These are phyloP conservation scores for Mimosa bimucronata DNA, from an alignment of 306 rosid species.

Conservation along the genomic window DNA sequence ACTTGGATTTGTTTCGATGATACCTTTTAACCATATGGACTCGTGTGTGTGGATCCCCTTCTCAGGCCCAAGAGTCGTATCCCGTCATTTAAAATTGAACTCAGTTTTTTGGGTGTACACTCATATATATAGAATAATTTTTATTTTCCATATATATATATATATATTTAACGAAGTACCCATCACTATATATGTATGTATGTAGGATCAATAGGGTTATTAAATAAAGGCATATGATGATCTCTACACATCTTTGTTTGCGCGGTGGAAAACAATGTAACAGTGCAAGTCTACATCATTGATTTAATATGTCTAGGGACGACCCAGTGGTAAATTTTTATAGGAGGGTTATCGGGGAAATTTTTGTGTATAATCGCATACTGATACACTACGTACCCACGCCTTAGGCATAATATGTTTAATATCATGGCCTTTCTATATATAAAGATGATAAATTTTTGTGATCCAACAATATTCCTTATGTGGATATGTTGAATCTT, in stretches of 20 bases:
- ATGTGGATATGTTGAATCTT: neutral
- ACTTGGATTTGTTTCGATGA: too few species aligned
- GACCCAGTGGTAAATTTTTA: constrained; percentile 25
- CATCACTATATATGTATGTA: neutral
- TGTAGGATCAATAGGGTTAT: constrained; percentile 17
- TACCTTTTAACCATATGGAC: too few species aligned
- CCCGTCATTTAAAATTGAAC: too few species aligned
- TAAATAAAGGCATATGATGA: constrained; percentile 12
- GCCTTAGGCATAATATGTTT: constrained; percentile 33
- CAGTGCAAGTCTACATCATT: constrained; percentile 28
- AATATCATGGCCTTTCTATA: constrained; percentile 37
- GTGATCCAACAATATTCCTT: constrained; percentile 11
- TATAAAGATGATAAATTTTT: constrained; percentile 20
- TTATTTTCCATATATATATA: neutral
- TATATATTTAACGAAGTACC: neutral
- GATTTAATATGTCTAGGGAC: neutral
- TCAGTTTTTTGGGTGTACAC: too few species aligned
- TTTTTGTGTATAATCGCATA: neutral
- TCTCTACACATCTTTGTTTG: neutral
- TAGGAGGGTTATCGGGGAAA: constrained; percentile 3
- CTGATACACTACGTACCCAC: neutral
- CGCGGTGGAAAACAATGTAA: constrained; percentile 24
- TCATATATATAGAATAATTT: neutral
- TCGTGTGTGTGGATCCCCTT: too few species aligned
- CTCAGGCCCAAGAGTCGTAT: too few species aligned